phyloP scores from a whole-genome alignment of 2,329 filamentous ascomycete species.

The Albifimbria verrucaria region DNA sequence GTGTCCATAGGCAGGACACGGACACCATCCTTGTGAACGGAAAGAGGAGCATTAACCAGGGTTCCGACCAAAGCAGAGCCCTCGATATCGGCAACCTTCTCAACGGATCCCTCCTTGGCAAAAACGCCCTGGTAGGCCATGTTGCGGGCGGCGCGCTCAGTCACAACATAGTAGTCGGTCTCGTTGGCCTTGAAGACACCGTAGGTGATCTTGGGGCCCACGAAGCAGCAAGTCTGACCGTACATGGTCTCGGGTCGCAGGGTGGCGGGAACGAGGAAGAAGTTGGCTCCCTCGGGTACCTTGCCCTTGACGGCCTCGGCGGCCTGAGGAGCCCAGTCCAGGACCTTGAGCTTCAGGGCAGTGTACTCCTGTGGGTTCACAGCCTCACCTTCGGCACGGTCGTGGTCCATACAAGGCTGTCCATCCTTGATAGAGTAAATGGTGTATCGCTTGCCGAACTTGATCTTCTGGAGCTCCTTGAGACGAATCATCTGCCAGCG shows the following conservation, averaged over 20 bases:
- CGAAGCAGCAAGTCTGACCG: constrained; percentile 93
- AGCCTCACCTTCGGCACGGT: constrained; percentile 44
- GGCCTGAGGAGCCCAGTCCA: constrained; percentile 81
- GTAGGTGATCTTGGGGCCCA: constrained; percentile 85
- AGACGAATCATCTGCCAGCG: constrained; percentile 96
- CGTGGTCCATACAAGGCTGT: constrained; percentile 46
- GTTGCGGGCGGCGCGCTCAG: constrained; percentile 83
- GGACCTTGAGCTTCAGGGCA: constrained; percentile 83
- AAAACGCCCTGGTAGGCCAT: constrained; percentile 95
- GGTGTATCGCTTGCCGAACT: constrained; percentile 89
- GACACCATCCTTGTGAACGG: constrained; percentile 77
- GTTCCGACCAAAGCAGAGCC: constrained; percentile 84
- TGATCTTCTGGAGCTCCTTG: constrained; percentile 86
- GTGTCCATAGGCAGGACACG: constrained; percentile 94
- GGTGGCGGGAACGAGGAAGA: constrained; percentile 90
- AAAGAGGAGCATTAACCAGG: constrained; percentile 85
- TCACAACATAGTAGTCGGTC: constrained; percentile 80
- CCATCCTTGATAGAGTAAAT: constrained; percentile 63
- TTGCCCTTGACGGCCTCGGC: constrained; percentile 70
- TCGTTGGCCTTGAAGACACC: constrained; percentile 78
- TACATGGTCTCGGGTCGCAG: constrained; percentile 98
- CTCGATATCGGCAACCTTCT: constrained; percentile 69
- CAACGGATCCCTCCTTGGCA: constrained; percentile 69
- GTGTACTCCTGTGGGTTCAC: constrained; percentile 84
- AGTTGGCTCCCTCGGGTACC: constrained; percentile 71